phyloP scores from a whole-genome alignment of 2,329 filamentous ascomycete species.

The Xylariales sp. region DNA sequence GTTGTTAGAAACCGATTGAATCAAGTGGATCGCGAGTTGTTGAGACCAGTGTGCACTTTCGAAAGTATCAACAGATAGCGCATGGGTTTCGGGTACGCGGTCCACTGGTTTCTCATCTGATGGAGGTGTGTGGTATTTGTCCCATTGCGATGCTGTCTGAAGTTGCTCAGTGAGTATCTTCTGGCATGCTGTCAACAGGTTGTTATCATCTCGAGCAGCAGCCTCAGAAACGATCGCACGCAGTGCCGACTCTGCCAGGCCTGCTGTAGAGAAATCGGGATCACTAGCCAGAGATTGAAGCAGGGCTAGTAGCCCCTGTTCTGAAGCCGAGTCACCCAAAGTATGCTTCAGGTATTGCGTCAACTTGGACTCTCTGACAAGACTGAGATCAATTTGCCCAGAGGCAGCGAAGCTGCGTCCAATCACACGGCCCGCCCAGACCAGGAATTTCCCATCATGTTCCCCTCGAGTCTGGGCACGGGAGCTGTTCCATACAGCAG shows the following conservation, averaged over 20 bases:
- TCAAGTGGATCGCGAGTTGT: constrained; percentile 57
- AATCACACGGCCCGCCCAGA: constrained; percentile 82
- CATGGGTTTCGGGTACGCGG: constrained; percentile 19
- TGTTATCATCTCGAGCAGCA: constrained; percentile 38
- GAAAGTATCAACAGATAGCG: constrained; percentile 35
- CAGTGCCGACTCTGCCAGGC: constrained; percentile 57
- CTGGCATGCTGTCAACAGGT: constrained; percentile 45
- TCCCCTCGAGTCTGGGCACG: constrained; percentile 57
- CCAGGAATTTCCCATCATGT: constrained; percentile 68
- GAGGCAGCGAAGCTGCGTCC: constrained; percentile 79
- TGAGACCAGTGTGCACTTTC: constrained; percentile 54
- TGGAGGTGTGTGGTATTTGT: constrained; percentile 47
- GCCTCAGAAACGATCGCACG: constrained; percentile 54
- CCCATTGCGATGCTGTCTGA: constrained; percentile 52
- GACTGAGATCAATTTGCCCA: constrained; percentile 59
- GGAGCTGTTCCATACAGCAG: constrained; percentile 74
- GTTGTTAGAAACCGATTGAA: constrained; percentile 54
- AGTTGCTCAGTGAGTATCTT: constrained; percentile 48
- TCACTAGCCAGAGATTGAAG: constrained; percentile 59
- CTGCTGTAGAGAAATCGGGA: constrained; percentile 50
- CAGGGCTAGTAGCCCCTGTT: constrained; percentile 57
- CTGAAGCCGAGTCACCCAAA: constrained; percentile 50
- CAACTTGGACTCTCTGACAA: constrained; percentile 57
- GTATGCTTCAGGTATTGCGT: constrained; percentile 43
- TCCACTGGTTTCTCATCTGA: constrained; percentile 39